Evolutionary conservation across 2,329 filamentous ascomycete genomes (phyloP).

Genomic region (Pseudocercospora vitis): DNA sequence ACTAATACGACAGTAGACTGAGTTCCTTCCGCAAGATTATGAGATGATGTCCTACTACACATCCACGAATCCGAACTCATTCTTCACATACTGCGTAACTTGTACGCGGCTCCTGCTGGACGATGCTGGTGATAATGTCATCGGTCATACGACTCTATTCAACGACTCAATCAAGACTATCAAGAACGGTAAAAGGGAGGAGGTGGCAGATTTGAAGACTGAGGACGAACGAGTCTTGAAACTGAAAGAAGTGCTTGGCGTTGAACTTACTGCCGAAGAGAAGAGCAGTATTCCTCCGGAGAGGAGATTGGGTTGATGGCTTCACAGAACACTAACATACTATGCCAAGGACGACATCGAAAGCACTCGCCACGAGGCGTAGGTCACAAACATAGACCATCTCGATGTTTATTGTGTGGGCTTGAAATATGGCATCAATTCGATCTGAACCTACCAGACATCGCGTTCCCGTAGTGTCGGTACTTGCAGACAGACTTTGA

Average conservation of each 20-base stretch:
- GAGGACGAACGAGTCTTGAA: constrained; percentile 48
- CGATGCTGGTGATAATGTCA: constrained; percentile 38
- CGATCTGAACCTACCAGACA: not conserved
- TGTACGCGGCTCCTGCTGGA: constrained; percentile 56
- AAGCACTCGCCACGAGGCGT: too few relatives aligned
- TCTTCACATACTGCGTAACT: constrained; percentile 57
- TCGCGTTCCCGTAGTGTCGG: not conserved
- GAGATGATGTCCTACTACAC: constrained; percentile 60
- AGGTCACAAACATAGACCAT: not conserved
- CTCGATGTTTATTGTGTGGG: not conserved
- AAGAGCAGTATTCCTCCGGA: constrained; percentile 14
- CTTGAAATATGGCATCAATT: not conserved
- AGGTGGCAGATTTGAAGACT: constrained; percentile 42
- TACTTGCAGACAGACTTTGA: not conserved
- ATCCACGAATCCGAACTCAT: constrained; percentile 51
- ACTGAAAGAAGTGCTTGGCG: constrained; percentile 47
- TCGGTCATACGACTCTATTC: constrained; percentile 44
- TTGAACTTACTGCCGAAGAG: constrained; percentile 34
- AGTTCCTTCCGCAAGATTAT: constrained; percentile 64
- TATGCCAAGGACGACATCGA: too few relatives aligned
- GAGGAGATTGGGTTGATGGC: constrained; percentile 14
- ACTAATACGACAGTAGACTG: constrained; percentile 38
- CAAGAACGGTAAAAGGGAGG: constrained; percentile 44
- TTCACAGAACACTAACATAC: too few relatives aligned
- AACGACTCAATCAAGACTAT: constrained; percentile 49